Base-by-base conservation (phyloP, 2,329 filamentous ascomycete genomes). In the Plenodomus lindquistii region DNA sequence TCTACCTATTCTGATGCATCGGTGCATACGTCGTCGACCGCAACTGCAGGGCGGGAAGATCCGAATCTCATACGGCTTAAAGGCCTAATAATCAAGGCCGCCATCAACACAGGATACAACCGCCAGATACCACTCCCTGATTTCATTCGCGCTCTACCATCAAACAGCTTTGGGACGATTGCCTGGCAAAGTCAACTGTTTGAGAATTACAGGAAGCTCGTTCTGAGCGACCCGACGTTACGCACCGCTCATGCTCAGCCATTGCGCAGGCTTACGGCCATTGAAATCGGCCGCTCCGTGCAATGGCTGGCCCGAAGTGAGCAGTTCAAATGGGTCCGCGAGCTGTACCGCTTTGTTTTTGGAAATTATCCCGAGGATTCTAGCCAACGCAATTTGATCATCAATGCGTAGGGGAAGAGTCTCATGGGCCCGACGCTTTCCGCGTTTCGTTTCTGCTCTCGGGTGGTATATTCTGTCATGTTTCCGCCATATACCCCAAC, bases 281-380 rank as follows among this genome's bases (percentile, higher is more conserved):
- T 79, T n/a, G 91, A 97, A 59, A 84, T 95, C 54, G 89, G 88
- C 29, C 87, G 86, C 70, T 89, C 89, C 41, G 87, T 96, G 6
- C 79, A 82, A 43, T 87, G 86, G 78, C 89, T 96, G 82, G 82
- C 83, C 43, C 79, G 84, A 47, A 85, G 83, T 21, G 81, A 84
- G 47, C 85, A 91, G 61, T 94, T 94, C 71, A 78, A 78, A 8
- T 97, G 93, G 79, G 75, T 97, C 54, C 80, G 85, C 41, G 91
- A 96, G 62, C 77, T 97, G 13, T 97, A 89, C 75, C 82, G 84
- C 44, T 79, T 93, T 35, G 91, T 96, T 2, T 96, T 95, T 70
- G 88, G 90, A 3, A 93, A 93, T 65, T 83, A 87, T 40, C 74
- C 91, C 15, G 90, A 96, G 46, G 91, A 96, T 62, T 86, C 84